Evolutionary conservation across 1,284 basidiomycete species (phyloP), one percentile per base, ranked within the genome.

Genomic region (Amylostereum chailletii): DNA sequence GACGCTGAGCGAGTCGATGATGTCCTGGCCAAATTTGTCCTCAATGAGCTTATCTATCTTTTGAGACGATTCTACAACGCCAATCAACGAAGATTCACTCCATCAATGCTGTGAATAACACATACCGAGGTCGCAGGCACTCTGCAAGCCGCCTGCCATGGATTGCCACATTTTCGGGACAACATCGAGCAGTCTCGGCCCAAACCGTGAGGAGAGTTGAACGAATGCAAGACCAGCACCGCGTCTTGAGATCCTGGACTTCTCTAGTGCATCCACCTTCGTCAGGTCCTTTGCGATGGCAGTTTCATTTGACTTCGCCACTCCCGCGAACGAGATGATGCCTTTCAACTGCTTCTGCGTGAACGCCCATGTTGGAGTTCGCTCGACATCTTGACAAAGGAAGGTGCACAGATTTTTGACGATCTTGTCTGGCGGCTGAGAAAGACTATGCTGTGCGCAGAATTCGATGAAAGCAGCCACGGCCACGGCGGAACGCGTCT

Each of bases 391-490:
- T 62, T 93, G 90, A 66, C 95, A 99, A 4, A 99, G 73, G 69
- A 99, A 99, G 0, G 93, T 94, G 69, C 93, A 95, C 3, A 99
- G 79, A 63, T 99, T 99, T 71, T 94, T 94, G 59, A 99, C 83
- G 49, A 99, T 94, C 72, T 99, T 99, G 60, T 94, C 91, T 0
- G 77, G 88, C 58, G 72, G 75, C 65, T 82, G 76, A 56, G 74
- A 58, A 59, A 83, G 68, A 60, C 82, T 66, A 71, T 84, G 75
- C 41, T 76, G 69, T 2, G 83, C 79, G 65, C 94, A 97, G 61
- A 91, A 90, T 45, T 86, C 81, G 53, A 99, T 80, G 65, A 99
- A 91, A 3, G 83, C 78, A 8, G 93, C 90, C 5, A 99, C 86
- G 0, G 93, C 85, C 0, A 75, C 74, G 0, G 96, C 94, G 0